Percentiles rank a stretch among this genome's conserved stretches.
Evolutionary conservation across 768 basidiomycete species (phyloP).

Genomic region (Suillus bovinus): DNA sequence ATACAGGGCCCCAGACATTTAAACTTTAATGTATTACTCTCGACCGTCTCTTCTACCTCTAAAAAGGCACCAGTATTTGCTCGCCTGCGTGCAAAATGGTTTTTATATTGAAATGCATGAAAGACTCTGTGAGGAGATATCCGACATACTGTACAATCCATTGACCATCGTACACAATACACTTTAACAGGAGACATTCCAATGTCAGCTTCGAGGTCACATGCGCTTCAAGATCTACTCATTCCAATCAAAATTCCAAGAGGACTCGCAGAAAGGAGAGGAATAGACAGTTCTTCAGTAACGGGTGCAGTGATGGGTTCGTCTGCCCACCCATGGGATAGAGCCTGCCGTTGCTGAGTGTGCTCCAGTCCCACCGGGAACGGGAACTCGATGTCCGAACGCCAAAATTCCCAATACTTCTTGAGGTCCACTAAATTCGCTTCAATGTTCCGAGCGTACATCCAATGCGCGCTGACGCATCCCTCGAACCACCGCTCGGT

Average conservation of each 20-base stretch:
- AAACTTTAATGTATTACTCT: not conserved
- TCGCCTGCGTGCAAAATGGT: not conserved
- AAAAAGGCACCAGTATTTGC: no score
- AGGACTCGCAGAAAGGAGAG: slow-evolving; percentile 1
- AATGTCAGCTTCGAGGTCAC: not conserved
- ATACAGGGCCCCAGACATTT: not conserved
- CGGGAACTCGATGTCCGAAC: slow-evolving; percentile 25
- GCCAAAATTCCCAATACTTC: slow-evolving; percentile 26
- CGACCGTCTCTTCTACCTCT: not conserved
- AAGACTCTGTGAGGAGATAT: not conserved
- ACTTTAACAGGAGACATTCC: not conserved
- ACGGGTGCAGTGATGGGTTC: slow-evolving; percentile 3
- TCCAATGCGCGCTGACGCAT: slow-evolving; percentile 29
- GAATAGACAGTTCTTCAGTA: not conserved
- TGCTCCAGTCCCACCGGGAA: slow-evolving; percentile 14
- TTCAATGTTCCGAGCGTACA: slow-evolving; percentile 24
- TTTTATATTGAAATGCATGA: not conserved
- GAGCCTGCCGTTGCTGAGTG: not conserved
- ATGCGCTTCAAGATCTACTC: not conserved
- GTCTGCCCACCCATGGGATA: not conserved
- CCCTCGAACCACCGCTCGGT: slow-evolving; percentile 36
- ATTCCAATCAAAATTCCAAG: slow-evolving; percentile 6
- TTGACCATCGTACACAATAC: not conserved
- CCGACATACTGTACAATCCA: slow-evolving; percentile 1
- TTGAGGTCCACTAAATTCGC: slow-evolving; percentile 24